These are phyloP conservation scores for Rhynchosporium graminicola DNA, from an alignment of 2,329 filamentous ascomycete species.

Conservation along the genomic window DNA sequence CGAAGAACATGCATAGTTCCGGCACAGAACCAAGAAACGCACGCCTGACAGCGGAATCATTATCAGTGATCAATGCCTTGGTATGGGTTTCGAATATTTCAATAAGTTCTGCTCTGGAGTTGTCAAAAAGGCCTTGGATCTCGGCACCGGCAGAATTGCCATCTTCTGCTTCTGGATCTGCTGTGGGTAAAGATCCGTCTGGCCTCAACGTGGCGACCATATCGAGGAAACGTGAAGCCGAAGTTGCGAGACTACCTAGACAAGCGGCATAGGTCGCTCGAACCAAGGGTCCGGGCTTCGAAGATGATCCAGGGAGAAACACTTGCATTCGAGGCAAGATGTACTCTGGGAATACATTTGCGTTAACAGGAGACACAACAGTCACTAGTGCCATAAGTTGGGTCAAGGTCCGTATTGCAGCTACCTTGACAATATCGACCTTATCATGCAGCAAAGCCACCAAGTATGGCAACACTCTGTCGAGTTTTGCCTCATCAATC, in stretches of 20 bases:
- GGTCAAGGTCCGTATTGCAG: constrained; percentile 82
- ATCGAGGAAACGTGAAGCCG: constrained; percentile 82
- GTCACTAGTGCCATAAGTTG: constrained; percentile 85
- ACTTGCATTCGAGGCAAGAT: constrained; percentile 64
- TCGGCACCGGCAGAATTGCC: constrained; percentile 66
- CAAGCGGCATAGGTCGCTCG: constrained; percentile 92
- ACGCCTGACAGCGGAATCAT: constrained; percentile 80
- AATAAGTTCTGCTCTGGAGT: constrained; percentile 79
- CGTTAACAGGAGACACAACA: constrained; percentile 79
- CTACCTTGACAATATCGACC: constrained; percentile 80
- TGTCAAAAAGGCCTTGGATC: constrained; percentile 84
- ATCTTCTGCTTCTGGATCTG: constrained; percentile 79
- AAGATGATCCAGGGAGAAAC: constrained; percentile 54
- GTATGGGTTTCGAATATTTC: constrained; percentile 85
- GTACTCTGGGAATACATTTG: constrained; percentile 69
- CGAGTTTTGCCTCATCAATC: constrained; percentile 93
- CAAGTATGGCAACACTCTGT: constrained; percentile 88
- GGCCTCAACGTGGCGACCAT: constrained; percentile 86
- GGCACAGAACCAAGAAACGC: constrained; percentile 92
- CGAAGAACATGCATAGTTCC: constrained; percentile 92
- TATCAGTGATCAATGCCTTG: constrained; percentile 85
- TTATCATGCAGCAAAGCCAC: constrained; percentile 80
- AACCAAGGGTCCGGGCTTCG: constrained; percentile 67
- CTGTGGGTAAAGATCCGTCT: constrained; percentile 75
- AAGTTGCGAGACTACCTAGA: constrained; percentile 82